Evolutionary conservation across 1,284 basidiomycete species (phyloP), one percentile per base, ranked within the genome.

Genomic region (Leccinum angustisporum): DNA sequence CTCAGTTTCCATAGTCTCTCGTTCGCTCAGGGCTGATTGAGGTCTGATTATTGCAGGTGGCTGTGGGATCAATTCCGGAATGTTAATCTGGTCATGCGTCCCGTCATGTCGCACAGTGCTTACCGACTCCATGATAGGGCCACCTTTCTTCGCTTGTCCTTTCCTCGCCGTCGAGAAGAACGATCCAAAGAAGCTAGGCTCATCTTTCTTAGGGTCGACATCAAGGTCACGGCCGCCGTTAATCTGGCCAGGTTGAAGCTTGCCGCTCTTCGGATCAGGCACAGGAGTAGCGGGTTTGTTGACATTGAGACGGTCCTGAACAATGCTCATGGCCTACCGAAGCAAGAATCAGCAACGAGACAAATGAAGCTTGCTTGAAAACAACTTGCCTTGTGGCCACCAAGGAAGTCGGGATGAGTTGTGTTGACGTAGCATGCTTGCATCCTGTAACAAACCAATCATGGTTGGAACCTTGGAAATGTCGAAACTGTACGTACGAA

Each of bases 371-470:
- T 18, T 25, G 43, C 46, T 57, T 54, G 55, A 55, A 30, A 38
- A 36, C 9, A 25, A 68, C 70, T 50, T 64, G 83, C 88, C 78
- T 91, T 95, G 80, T 99, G 97, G 40, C 97, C 97, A 66, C 88
- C 93, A 74, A 99, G 85, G 80, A 98, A 98, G 79, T 99, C 97
- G 2, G 97, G 97, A 75, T 98, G 97, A 2, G 95, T 98, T n/a
- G 96, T 98, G 81, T 98, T 98, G 71, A 99, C 90, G 75, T 98
- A 98, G 75, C 94, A 95, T 46, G 95, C 92, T 80, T 98, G 95
- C 94, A 97, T 97, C 52, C 91, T 94, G 61, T 33, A 55, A 58
- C 51, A 71, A 51, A 50, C 7, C 21, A 54, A 48, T 40, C 33
- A 25, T n/a, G 10, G 11, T 46, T 25, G 27, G 48, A 48, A 16